Conservation (phyloP, 371 early-diverging fungal species). For the Mortierella polycephala region DNA sequence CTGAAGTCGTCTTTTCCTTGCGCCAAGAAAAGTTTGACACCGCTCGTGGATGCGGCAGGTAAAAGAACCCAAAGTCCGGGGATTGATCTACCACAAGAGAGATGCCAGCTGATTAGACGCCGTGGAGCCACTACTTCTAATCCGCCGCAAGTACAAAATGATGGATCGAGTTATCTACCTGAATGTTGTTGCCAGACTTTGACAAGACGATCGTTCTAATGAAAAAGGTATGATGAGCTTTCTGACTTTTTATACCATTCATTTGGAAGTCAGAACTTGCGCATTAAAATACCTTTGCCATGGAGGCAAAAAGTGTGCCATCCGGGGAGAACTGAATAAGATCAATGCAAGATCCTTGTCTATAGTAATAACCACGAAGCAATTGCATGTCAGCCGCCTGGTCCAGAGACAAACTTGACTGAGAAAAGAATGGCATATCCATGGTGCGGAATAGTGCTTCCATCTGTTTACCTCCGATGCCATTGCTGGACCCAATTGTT, state of each 20-base stretch:
- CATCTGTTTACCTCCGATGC: slow-evolving; percentile 29
- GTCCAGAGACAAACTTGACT: not conserved
- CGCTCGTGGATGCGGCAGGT: slow-evolving; percentile 75
- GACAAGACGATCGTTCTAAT: slow-evolving; percentile 72
- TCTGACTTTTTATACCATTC: not conserved
- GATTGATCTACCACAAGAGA: not conserved
- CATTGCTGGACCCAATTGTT: slow-evolving; percentile 27
- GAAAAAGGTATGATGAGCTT: not conserved
- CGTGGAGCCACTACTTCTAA: too few species aligned
- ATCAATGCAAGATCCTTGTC: slow-evolving; percentile 40
- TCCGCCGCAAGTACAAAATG: too few species aligned
- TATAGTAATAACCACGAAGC: slow-evolving; percentile 5
- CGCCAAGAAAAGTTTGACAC: slow-evolving; percentile 80
- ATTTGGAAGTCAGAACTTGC: not conserved
- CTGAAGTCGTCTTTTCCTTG: slow-evolving; percentile 46
- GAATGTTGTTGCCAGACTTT: slow-evolving; percentile 74
- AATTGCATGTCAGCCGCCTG: not conserved
- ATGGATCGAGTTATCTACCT: slow-evolving; percentile 11
- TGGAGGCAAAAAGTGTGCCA: slow-evolving; percentile 73
- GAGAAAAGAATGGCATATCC: too few species aligned
- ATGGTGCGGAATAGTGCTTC: not conserved
- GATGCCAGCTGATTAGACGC: not conserved
- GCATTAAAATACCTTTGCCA: slow-evolving; percentile 63
- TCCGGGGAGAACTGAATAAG: slow-evolving; percentile 74
- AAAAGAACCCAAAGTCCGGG: slow-evolving; percentile 67